Percentiles rank a stretch among this genome's conserved stretches.
Evolutionary conservation across 1,284 basidiomycete genomes (phyloP).

Genomic region (Xanthoconium separans): DNA sequence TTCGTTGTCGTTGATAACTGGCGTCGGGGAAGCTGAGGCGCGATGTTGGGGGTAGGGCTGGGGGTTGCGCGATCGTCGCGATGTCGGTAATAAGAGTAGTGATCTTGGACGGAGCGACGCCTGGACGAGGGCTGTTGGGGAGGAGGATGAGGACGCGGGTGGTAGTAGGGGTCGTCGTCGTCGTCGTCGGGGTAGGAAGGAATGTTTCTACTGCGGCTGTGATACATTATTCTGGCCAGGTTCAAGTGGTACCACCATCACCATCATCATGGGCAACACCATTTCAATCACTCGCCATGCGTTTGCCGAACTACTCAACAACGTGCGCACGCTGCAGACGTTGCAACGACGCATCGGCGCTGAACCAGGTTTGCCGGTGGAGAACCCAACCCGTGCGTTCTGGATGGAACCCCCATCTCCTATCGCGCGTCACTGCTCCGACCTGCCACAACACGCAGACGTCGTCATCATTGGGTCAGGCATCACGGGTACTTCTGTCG

Average conservation of each 20-base stretch:
- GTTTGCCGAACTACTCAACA: slow-evolving; percentile 29
- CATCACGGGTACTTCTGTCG: slow-evolving; percentile 63
- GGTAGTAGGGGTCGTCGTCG: slow-evolving; percentile 21
- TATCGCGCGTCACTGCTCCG: slow-evolving; percentile 43
- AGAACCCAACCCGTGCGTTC: slow-evolving; percentile 52
- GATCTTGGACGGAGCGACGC: slow-evolving; percentile 19
- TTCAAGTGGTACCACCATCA: no score
- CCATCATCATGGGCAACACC: slow-evolving; percentile 18
- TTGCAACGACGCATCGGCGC: slow-evolving; percentile 38
- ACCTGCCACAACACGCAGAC: slow-evolving; percentile 53
- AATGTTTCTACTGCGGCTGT: background rate
- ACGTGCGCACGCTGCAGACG: slow-evolving; percentile 26
- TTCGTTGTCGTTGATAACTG: slow-evolving; percentile 21
- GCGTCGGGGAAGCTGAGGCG: slow-evolving; percentile 14
- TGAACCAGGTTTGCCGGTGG: slow-evolving; percentile 59
- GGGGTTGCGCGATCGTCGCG: slow-evolving; percentile 22
- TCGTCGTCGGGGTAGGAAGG: slow-evolving; percentile 13
- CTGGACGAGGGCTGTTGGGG: slow-evolving; percentile 16
- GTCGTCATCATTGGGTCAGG: slow-evolving; percentile 70
- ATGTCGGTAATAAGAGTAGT: slow-evolving; percentile 20
- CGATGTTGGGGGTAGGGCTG: slow-evolving; percentile 12
- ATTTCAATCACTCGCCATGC: slow-evolving; percentile 31
- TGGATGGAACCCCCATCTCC: slow-evolving; percentile 58
- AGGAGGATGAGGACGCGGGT: background rate
- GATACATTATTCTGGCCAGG: background rate